phyloP scores from a whole-genome alignment of 2,329 filamentous ascomycete species.

The Colletotrichum karsti region DNA sequence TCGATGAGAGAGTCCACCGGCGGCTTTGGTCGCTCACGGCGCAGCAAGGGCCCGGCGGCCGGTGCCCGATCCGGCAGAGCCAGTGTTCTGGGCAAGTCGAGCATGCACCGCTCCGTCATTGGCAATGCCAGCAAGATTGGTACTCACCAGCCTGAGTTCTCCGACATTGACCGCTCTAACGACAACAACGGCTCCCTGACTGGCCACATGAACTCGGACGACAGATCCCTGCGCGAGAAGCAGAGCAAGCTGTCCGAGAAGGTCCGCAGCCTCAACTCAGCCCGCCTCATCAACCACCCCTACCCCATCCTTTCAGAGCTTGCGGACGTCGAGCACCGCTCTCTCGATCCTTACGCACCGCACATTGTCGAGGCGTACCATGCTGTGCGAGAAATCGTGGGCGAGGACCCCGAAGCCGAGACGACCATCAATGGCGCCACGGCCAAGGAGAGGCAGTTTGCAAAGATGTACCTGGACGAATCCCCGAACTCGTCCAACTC shows the following conservation, averaged over 20 bases:
- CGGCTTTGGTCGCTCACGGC: constrained; percentile 68
- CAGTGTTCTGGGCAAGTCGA: constrained; percentile 64
- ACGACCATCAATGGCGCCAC: constrained; percentile 68
- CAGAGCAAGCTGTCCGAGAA: constrained; percentile 83
- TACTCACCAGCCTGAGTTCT: constrained; percentile 65
- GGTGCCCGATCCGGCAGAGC: constrained; percentile 67
- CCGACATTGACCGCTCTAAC: constrained; percentile 71
- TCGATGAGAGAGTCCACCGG: constrained; percentile 57
- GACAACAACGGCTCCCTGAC: constrained; percentile 55
- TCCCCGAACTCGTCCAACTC: constrained; percentile 70
- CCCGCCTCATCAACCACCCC: constrained; percentile 70
- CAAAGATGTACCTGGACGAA: constrained; percentile 80
- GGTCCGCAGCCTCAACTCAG: constrained; percentile 80
- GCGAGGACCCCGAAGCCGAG: constrained; percentile 71
- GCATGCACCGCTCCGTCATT: constrained; percentile 85
- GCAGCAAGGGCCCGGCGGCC: constrained; percentile 56
- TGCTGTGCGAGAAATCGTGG: constrained; percentile 81
- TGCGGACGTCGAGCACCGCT: constrained; percentile 74
- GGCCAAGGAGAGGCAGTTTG: constrained; percentile 79
- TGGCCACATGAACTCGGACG: constrained; percentile 66
- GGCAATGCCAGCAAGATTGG: constrained; percentile 78
- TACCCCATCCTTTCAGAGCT: constrained; percentile 83
- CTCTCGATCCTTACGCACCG: constrained; percentile 74
- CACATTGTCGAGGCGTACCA: constrained; percentile 85
- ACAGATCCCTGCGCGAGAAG: constrained; percentile 83